phyloP scores from a whole-genome alignment of 1,139 yeast genomes.

The Blastobotrys raffinosifermentans region DNA sequence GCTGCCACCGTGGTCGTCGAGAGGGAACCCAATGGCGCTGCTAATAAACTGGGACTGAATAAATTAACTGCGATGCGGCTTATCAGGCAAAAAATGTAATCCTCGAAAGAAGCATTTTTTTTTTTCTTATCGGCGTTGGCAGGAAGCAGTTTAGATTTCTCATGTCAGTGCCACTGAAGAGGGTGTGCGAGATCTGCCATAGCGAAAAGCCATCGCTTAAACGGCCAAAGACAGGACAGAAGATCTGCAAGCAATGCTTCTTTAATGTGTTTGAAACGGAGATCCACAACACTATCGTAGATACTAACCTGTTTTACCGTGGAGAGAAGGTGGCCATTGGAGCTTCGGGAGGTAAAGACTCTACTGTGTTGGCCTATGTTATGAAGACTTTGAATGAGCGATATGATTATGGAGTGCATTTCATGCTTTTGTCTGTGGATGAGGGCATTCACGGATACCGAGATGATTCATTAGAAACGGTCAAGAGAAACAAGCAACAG shows the following conservation, averaged over 20 bases:
- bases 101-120: no score
- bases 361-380: conserved; percentile 88
- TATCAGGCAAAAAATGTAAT: no score
- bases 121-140: conserved; percentile 2
- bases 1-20: not conserved
- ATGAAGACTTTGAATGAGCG: conserved; percentile 84
- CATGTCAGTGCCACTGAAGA: conserved; percentile 9
- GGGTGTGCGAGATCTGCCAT: conserved; percentile 75
- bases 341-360: conserved; percentile 98
- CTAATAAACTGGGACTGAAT: conserved; percentile 4
- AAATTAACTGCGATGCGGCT: conserved; percentile 7
- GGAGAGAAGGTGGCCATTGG: conserved; percentile 96
- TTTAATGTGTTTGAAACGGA: conserved; percentile 90
- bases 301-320: conserved; percentile 58
- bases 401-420: conserved; percentile 75
- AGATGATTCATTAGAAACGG: conserved; percentile 96
- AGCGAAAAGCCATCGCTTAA: conserved; percentile 79
- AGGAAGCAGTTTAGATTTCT: conserved; percentile 1
- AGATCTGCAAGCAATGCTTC: conserved; percentile 89
- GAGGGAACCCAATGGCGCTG: not conserved
- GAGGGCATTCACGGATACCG: conserved; percentile 97
- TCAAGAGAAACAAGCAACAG: conserved; percentile 83
- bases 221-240: conserved; percentile 87
- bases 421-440: conserved; percentile 81
- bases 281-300: conserved; percentile 80